phyloP scores from a whole-genome alignment of 345 rosid species.

The Isatis tinctoria region DNA sequence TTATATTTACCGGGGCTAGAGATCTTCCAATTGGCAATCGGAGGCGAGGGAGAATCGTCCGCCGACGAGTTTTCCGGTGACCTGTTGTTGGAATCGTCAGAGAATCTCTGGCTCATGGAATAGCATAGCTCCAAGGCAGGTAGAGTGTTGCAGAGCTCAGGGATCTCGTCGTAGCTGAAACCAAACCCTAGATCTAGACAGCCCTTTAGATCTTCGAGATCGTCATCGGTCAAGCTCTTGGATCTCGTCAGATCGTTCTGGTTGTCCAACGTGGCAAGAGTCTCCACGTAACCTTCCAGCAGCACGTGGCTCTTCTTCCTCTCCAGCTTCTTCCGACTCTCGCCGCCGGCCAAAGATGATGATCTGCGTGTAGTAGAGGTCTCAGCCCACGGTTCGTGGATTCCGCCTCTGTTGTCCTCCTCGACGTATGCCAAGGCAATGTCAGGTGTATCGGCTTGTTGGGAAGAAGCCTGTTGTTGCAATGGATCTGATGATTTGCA shows the following conservation, averaged over 20 bases:
- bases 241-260: conserved; percentile 63
- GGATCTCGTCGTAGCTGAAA: conserved; percentile 90
- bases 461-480: neutral
- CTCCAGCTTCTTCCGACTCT: conserved; percentile 26
- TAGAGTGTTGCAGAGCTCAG: conserved; percentile 86
- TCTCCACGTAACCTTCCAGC: conserved; percentile 65
- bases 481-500: neutral
- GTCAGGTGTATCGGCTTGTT: neutral
- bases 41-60: conserved; percentile 36
- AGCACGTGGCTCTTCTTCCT: conserved; percentile 79
- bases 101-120: conserved; percentile 86
- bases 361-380: neutral
- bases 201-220: conserved; percentile 84
- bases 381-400: conserved; percentile 17
- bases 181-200: conserved; percentile 95
- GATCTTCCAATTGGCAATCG: conserved; percentile 83
- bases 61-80: conserved; percentile 41
- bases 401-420: neutral
- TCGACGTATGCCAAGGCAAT: neutral
- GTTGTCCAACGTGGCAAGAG: conserved; percentile 16
- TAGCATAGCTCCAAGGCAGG: conserved; percentile 95
- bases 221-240: conserved; percentile 87
- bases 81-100: conserved; percentile 44
- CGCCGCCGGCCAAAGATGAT: neutral
- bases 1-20: conserved; percentile 70